Conservation (phyloP, 305 asterid genomes). For the Ajuga reptans region DNA sequence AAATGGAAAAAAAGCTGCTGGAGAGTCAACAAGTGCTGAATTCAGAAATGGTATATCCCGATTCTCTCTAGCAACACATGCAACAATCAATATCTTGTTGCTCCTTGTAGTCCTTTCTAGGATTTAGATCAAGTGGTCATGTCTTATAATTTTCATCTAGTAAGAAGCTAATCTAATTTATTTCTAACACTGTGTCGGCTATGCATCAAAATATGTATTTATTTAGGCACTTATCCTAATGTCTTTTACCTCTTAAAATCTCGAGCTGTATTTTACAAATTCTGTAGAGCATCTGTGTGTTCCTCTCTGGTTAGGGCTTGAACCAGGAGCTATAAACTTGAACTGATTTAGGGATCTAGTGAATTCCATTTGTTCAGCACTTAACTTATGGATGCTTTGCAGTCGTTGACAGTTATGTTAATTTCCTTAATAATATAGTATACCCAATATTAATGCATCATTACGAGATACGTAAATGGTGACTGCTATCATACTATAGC, state of each 20-base stretch:
- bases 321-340: not conserved
- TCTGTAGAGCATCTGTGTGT: not conserved
- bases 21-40: conserved; percentile 62
- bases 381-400: no score
- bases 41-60: conserved; percentile 65
- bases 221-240: not conserved
- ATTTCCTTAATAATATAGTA: not conserved
- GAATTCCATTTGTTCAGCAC: no score
- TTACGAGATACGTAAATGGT: no score
- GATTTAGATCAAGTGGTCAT: not conserved
- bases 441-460: not conserved
- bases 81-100: not conserved
- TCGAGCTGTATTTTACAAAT: not conserved
- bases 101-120: not conserved
- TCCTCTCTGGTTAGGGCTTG: not conserved
- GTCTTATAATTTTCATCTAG: not conserved
- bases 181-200: not conserved
- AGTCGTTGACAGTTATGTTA: not conserved
- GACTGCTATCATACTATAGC: no score
- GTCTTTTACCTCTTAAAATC: not conserved
- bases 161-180: conserved; percentile 7
- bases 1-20: conserved; percentile 79
- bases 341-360: not conserved
- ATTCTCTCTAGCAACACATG: conserved; percentile 1
- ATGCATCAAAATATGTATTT: not conserved